A percentile compares a stretch with the other conserved stretches of the same genome.
Conservation (phyloP, 192 early-diverging fungal species). For the Linderina pennispora region DNA sequence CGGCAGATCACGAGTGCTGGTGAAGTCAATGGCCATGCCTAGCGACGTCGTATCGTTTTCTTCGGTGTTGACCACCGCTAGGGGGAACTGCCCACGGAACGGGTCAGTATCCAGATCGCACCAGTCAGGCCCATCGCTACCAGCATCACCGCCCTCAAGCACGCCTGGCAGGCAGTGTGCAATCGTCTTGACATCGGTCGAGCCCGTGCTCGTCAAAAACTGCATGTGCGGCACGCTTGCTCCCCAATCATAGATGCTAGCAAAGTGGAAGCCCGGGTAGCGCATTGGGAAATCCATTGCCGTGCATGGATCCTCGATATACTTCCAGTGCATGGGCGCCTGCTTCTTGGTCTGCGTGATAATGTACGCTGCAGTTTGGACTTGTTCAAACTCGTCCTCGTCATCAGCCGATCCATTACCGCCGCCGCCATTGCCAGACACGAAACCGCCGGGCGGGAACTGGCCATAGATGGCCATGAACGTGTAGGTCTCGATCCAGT, state of each 20-base stretch:
- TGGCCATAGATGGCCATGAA: slow-evolving; percentile 64
- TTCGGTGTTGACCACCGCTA: slow-evolving; percentile 39
- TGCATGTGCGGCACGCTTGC: slow-evolving; percentile 27
- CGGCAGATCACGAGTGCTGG: slow-evolving; percentile 49
- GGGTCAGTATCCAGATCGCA: slow-evolving; percentile 64
- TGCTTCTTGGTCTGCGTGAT: slow-evolving; percentile 49
- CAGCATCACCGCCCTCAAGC: slow-evolving; percentile 1
- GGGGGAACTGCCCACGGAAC: slow-evolving; percentile 49
- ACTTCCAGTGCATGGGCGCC: slow-evolving; percentile 43
- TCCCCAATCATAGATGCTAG: slow-evolving; percentile 54
- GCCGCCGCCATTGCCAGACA: slow-evolving; percentile 23
- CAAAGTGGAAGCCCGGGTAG: slow-evolving; percentile 53
- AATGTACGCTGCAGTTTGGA: slow-evolving; percentile 50
- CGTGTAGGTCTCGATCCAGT: slow-evolving; percentile 69
- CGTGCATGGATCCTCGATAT: slow-evolving; percentile 53
- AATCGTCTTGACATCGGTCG: slow-evolving; percentile 31
- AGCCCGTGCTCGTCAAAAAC: slow-evolving; percentile 27
- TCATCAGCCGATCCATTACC: slow-evolving; percentile 7
- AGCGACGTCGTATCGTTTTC: slow-evolving; percentile 61
- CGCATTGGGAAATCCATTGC: slow-evolving; percentile 47
- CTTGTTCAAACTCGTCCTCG: slow-evolving; percentile 26
- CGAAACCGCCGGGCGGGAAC: slow-evolving; percentile 23
- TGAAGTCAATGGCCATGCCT: slow-evolving; percentile 72
- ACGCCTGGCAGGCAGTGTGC: slow-evolving; percentile 8
- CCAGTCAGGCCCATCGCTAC: slow-evolving; percentile 52